Base-by-base conservation (phyloP, 1,284 basidiomycete genomes). In the Leucoagaricus sp. region DNA sequence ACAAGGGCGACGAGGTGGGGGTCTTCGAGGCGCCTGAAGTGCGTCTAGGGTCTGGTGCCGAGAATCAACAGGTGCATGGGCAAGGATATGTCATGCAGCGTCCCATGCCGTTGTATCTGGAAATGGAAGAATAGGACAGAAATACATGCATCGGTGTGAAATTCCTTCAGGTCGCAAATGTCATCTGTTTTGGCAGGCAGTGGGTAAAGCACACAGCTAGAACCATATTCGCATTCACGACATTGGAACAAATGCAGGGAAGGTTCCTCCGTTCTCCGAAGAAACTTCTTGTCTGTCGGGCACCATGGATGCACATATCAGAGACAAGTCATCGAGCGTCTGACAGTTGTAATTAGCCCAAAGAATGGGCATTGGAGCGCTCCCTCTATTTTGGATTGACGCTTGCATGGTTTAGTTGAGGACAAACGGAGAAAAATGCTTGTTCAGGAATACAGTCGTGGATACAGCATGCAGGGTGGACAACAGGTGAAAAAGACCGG, bases 131-230 rank as follows among this genome's bases (percentile, higher is more conserved):
- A 41, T 10, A 41, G 26, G 12, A 29, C 45, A 45, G 10, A 50
- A 55, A 56, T 50, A 49, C 31, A 23, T 13, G 19, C n/a, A n/a
- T n/a, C n/a, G 33, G 19, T 49, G 45, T 33, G 19, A 29, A 23
- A 17, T 34, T 45, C 40, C 31, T 28, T 54, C 45, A 41, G 44
- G 45, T 54, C 34, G 53, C 53, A 41, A 48, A 42, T 54, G 53
- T 40, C 53, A 48, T 15, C 28, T 9, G 15, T 6, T 34, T 56
- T 56, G 54, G 54, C 54, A 56, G 54, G 48, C n/a, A 36, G 48
- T 56, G 54, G 54, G 54, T 56, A 49, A 56, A 55, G 47, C 26
- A 29, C 36, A 40, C n/a, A 49, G 23, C 28, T n/a, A 36, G 13
- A 23, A 12, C 23, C 33, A 33, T 34, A 25, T 19, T 40, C 17